These are phyloP conservation scores for Adiantum capillusveneris DNA, from an alignment of 75 land plant genomes.

Conservation along the genomic window DNA sequence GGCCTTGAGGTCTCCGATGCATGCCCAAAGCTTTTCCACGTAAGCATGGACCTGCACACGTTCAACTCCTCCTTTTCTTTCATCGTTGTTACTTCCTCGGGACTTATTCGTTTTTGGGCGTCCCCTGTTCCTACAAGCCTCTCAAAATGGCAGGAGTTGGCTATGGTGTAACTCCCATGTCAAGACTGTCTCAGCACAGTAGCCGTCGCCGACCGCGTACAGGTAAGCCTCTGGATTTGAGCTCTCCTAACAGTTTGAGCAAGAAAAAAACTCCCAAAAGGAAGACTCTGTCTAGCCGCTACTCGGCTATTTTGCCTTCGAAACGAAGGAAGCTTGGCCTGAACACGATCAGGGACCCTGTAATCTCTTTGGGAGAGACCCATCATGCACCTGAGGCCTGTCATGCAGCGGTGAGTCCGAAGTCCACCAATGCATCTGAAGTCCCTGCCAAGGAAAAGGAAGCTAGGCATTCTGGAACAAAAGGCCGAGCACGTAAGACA, in stretches of 20 bases:
- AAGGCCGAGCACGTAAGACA: not conserved
- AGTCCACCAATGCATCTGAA: not conserved
- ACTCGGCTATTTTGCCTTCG: not conserved
- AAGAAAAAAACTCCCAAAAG: not conserved
- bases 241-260: not conserved
- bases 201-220: not conserved
- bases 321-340: constrained; percentile 3
- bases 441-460: not conserved
- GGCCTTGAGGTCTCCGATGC: constrained; percentile 1
- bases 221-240: not conserved
- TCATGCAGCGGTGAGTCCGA: not conserved
- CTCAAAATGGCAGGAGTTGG: no score
- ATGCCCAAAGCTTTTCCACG: not conserved
- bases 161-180: not conserved
- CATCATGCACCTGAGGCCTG: not conserved
- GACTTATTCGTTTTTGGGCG: not conserved
- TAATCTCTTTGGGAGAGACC: not conserved
- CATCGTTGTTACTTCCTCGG: not conserved
- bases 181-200: not conserved
- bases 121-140: no score
- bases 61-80: not conserved
- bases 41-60: constrained; percentile 2
- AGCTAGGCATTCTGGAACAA: not conserved
- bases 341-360: not conserved
- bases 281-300: not conserved